Evolutionary conservation across 768 basidiomycete species (phyloP), one percentile per base, ranked within the genome.

Genomic region (Holtermanniella nyarrowii): DNA sequence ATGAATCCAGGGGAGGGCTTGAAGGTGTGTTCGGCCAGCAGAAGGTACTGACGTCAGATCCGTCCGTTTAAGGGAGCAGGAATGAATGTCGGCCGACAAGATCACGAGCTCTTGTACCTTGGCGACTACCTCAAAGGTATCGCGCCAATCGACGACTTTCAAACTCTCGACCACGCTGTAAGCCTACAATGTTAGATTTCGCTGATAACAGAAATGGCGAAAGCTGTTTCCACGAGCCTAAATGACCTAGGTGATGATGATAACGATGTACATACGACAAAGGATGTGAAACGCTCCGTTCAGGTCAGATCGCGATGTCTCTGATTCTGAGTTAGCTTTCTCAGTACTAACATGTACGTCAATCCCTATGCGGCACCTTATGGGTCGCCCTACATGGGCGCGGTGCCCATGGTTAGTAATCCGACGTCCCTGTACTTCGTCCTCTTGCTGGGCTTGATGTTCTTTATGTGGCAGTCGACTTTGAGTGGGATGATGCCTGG

Each of bases 1-100:
- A 74, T 90, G 53, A 90, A 93, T 63, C 86, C 86, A 0, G 77
- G 76, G 42, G 81, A 86, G 71, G 88, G 88, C 4, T 75, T 91
- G 37, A 88, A 86, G 71, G 66, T 66, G 44, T 39, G 57, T 41
- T n/a, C 11, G 3, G 11, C 39, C 26, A 39, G 3, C 21, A 12
- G 21, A 31, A 40, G 2, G 22, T 12, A 16, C 52, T 31, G 12
- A 44, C 56, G 26, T 53, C 39, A 65, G 64, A 87, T 90, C 23
- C 77, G 79, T 22, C 79, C 88, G 0, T 91, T 85, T 76, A 85
- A 83, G 69, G 78, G 82, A 56, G 85, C 85, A 1, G 82, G 85
- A 61, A 85, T 82, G 7, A 67, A 74, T 10, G 78, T 80, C 58
- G 66, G 66, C 4, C 77, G 79, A 5, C 73, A 74, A 65, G 81